These are phyloP conservation scores for Rhizopus arrhizus DNA, from an alignment of 371 early-diverging fungal species.

Conservation along the genomic window DNA sequence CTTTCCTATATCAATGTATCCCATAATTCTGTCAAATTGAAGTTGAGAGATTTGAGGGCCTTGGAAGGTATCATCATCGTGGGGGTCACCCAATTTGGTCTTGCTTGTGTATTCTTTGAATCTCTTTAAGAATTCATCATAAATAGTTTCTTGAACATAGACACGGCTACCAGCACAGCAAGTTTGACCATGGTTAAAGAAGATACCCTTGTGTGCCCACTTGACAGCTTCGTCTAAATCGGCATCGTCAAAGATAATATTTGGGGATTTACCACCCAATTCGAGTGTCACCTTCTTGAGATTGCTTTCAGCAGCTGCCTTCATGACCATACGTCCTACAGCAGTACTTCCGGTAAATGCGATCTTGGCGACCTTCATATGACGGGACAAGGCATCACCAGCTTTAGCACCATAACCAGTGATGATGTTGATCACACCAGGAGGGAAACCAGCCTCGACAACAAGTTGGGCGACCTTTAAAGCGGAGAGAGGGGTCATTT, in stretches of 20 bases:
- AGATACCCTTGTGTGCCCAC: conserved; percentile 72
- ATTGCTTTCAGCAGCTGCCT: conserved; percentile 64
- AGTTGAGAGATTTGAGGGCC: conserved; percentile 77
- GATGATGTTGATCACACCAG: conserved; percentile 79
- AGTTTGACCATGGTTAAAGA: conserved; percentile 84
- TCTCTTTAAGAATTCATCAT: conserved; percentile 69
- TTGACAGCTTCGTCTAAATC: conserved; percentile 77
- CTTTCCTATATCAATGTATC: conserved; percentile 55
- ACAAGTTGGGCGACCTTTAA: conserved; percentile 49
- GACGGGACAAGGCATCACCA: conserved; percentile 48
- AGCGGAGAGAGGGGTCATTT: conserved; percentile 64
- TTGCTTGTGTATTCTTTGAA: conserved; percentile 63
- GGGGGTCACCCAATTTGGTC: conserved; percentile 64
- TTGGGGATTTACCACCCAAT: conserved; percentile 86
- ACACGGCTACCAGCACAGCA: conserved; percentile 86
- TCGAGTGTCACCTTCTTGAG: conserved; percentile 80
- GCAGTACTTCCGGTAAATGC: conserved; percentile 68
- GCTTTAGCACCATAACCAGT: conserved; percentile 48
- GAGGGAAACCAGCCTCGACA: conserved; percentile 56
- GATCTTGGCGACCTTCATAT: conserved; percentile 54
- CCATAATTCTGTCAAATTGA: conserved; percentile 75
- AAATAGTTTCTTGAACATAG: conserved; percentile 77
- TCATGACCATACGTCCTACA: conserved; percentile 59
- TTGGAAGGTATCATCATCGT: conserved; percentile 59
- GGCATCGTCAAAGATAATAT: conserved; percentile 88